These are phyloP conservation scores for Paecilomyces variotii DNA, from an alignment of 2,329 filamentous ascomycete species.

Conservation along the genomic window DNA sequence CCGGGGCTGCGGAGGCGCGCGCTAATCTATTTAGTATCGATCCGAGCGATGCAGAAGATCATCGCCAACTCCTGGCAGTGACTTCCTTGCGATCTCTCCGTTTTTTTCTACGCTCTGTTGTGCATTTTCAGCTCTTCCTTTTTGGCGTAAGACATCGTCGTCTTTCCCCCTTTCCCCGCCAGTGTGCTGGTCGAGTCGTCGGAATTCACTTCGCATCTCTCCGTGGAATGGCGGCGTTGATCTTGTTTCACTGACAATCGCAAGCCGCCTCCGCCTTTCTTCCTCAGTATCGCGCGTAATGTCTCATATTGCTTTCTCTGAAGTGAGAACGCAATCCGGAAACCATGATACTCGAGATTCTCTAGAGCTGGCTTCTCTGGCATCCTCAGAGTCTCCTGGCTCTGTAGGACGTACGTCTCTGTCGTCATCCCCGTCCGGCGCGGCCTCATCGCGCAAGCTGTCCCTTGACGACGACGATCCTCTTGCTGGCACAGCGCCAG, in stretches of 20 bases:
- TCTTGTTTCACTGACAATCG: conserved; percentile 1
- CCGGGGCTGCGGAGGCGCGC: not conserved
- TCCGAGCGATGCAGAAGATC: not conserved
- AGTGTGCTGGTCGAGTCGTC: not conserved
- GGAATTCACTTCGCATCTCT: not conserved
- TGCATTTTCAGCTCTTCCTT: not conserved
- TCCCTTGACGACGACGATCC: conserved; percentile 85
- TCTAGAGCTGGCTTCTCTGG: conserved; percentile 89
- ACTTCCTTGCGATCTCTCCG: not conserved
- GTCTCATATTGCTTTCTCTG: conserved; percentile 24
- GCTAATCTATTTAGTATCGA: not conserved
- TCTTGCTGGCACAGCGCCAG: conserved; percentile 49
- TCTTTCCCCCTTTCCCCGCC: not conserved
- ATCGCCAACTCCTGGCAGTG: not conserved
- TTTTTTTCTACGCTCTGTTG: not conserved
- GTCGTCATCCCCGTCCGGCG: conserved; percentile 68
- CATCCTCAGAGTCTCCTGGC: conserved; percentile 70
- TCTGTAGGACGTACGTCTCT: conserved; percentile 58
- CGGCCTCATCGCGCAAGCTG: conserved; percentile 83
- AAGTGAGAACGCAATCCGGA: conserved; percentile 19
- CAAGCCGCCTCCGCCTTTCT: not conserved
- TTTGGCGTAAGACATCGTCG: not conserved
- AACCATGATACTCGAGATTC: conserved; percentile 64
- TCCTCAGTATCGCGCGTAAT: conserved; percentile 12
- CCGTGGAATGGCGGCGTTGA: conserved; percentile 7